Evolutionary conservation across 768 basidiomycete species (phyloP).

Genomic region (Mycena epipterygia): DNA sequence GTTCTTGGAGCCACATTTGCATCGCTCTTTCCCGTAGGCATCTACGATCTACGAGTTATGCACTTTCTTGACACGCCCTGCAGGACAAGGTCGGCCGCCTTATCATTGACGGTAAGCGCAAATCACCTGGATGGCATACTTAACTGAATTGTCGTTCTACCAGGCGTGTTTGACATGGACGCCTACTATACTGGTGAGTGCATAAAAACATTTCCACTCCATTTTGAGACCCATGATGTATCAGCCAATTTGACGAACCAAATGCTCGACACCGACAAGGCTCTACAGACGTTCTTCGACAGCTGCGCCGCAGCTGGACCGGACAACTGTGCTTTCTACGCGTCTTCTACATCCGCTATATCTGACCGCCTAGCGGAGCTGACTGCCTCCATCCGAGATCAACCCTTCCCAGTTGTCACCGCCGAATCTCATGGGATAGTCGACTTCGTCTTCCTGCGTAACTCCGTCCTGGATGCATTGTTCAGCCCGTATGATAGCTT

Average conservation of each 20-base stretch:
- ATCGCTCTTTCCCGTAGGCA: slow-evolving; percentile 49
- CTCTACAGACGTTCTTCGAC: slow-evolving; percentile 40
- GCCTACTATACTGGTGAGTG: background rate
- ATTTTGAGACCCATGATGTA: background rate
- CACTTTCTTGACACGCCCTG: background rate
- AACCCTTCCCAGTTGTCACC: slow-evolving; percentile 38
- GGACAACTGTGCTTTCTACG: slow-evolving; percentile 39
- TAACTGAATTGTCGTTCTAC: too few relatives aligned
- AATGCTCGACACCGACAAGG: slow-evolving; percentile 40
- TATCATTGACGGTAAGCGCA: slow-evolving; percentile 3
- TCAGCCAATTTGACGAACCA: slow-evolving; percentile 32
- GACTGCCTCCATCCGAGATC: slow-evolving; percentile 25
- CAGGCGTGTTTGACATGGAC: slow-evolving; percentile 7
- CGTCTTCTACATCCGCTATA: slow-evolving; percentile 31
- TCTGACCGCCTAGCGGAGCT: slow-evolving; percentile 33
- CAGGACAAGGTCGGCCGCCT: slow-evolving; percentile 21
- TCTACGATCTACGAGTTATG: background rate
- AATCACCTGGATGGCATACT: background rate
- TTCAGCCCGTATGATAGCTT: slow-evolving; percentile 39
- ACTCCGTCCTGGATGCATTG: slow-evolving; percentile 34
- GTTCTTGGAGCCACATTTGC: slow-evolving; percentile 49
- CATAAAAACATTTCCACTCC: background rate
- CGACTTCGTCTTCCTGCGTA: slow-evolving; percentile 37
- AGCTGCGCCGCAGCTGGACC: slow-evolving; percentile 40
- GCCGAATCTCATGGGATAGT: slow-evolving; percentile 35